Base-by-base conservation (phyloP, 257 asterid species). In the Scutellaria barbata region DNA sequence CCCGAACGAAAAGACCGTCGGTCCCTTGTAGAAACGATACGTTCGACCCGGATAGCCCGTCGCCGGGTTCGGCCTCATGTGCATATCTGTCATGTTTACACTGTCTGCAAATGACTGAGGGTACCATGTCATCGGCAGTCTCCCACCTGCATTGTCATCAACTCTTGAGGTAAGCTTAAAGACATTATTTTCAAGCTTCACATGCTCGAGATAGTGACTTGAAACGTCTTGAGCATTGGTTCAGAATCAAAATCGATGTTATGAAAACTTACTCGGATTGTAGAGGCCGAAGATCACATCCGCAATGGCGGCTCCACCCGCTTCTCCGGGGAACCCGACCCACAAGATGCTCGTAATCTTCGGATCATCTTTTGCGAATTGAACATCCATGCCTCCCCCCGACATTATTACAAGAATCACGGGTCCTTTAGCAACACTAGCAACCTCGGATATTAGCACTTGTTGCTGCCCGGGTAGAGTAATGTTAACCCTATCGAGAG, bases 311-410 rank as follows among this genome's bases (percentile, higher is more conserved):
- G 87, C 95, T 33, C 97, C 97, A 25, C 97, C 99, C 10, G 94
- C 96, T 77, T 94, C 96, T 1, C 99, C 99, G 0, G 99, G 99
- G 77, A 82, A 94, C 2, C 96, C 99, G 68, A 83, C 95, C 96
- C 99, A 94, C 11, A 94, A 60, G 33, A 91, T 91, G 89, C 96
- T 90, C 0, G 87, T 80, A 12, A 91, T 59, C 71, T 84, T 89
- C 0, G 91, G 95, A 62, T 86, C 79, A 14, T 85, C 89, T 22
- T 89, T 88, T 0, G 97, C 96, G 50, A 91, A 91, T 66, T 83
- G 86, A 8, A 90, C 79, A 54, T 93, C 98, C 91, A 89, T 79
- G 1, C 96, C 95, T 18, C 98, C 96, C 16, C 97, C 98, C 0
- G 96, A 90, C 89, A 93, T 86, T 51, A 93, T 80, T 1, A 93